A percentile compares a stretch with the other conserved stretches of the same genome.
These are phyloP conservation scores for Eucalyptus sp. DNA, from an alignment of 345 rosid species.

Conservation along the genomic window DNA sequence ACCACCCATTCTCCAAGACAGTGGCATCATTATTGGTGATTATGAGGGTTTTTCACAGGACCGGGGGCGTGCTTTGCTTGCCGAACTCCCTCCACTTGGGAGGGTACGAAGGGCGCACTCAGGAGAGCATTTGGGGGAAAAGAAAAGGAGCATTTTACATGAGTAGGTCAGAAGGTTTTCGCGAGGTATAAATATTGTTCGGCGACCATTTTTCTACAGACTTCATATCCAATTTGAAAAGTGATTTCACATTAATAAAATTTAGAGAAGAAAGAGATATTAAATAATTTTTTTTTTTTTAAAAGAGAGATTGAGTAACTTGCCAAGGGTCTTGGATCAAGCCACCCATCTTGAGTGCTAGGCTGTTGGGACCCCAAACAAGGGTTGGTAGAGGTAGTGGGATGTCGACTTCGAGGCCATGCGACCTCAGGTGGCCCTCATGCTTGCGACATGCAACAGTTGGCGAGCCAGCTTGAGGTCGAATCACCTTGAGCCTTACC, in stretches of 20 bases:
- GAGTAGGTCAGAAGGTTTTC: not conserved
- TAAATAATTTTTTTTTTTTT: not conserved
- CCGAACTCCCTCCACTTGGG: not conserved
- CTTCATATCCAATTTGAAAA: not conserved
- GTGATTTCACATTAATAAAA: not conserved
- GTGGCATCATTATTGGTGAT: not conserved
- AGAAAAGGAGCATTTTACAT: not conserved
- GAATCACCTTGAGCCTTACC: accelerated
- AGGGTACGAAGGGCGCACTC: not conserved
- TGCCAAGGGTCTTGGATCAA: accelerated
- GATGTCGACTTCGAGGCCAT: accelerated
- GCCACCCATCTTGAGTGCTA: not conserved
- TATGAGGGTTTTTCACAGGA: not conserved
- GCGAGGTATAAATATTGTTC: not conserved
- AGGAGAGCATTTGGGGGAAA: not conserved
- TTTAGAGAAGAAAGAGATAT: not conserved
- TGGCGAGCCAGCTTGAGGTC: accelerated
- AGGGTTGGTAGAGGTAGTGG: not conserved
- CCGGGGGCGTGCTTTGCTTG: not conserved
- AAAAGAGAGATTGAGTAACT: not conserved
- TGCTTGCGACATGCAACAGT: accelerated
- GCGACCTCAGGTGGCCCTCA: accelerated
- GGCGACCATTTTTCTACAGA: not conserved
- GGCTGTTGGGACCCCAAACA: accelerated
- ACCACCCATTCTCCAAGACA: not conserved